Percentiles rank a stretch among this genome's conserved stretches.
These are phyloP conservation scores for Wickerhamiella lipophila DNA, from an alignment of 805 yeast genomes.

Conservation along the genomic window DNA sequence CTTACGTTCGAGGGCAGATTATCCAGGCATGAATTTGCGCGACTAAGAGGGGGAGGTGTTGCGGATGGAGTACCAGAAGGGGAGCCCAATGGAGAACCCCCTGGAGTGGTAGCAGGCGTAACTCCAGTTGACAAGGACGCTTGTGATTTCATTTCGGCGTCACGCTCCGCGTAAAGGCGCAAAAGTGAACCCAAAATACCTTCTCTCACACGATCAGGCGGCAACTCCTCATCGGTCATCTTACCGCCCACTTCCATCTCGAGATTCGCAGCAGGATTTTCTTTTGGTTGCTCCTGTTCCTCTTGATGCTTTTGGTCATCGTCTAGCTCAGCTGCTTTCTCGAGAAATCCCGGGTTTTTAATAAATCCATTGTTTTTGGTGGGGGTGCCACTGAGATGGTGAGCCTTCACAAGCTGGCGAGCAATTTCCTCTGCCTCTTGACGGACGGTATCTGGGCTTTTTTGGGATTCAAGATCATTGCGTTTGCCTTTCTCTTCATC, in stretches of 20 bases:
- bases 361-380: conserved; percentile 13
- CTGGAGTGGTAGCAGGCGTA: conserved; percentile 10
- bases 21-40: neutral
- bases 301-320: conserved; percentile 7
- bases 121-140: neutral
- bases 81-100: neutral
- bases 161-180: conserved; percentile 40
- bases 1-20: neutral
- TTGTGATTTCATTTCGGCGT: conserved; percentile 14
- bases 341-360: conserved; percentile 12
- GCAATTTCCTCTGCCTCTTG: conserved; percentile 22
- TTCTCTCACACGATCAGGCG: conserved; percentile 58
- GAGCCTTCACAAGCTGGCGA: conserved; percentile 18
- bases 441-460: conserved; percentile 5
- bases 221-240: conserved; percentile 30
- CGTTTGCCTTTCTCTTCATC: conserved; percentile 13
- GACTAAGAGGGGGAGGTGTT: conserved; percentile 6
- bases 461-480: neutral
- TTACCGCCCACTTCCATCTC: conserved; percentile 12
- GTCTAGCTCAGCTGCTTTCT: conserved; percentile 14
- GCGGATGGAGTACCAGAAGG: conserved; percentile 5
- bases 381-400: conserved; percentile 11
- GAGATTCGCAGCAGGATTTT: neutral
- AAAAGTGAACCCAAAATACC: conserved; percentile 76
- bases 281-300: neutral